A percentile compares a stretch with the other conserved stretches of the same genome.
Evolutionary conservation across 176 grass and related monocot genomes (phyloP).

Genomic region (Lolium perenne): DNA sequence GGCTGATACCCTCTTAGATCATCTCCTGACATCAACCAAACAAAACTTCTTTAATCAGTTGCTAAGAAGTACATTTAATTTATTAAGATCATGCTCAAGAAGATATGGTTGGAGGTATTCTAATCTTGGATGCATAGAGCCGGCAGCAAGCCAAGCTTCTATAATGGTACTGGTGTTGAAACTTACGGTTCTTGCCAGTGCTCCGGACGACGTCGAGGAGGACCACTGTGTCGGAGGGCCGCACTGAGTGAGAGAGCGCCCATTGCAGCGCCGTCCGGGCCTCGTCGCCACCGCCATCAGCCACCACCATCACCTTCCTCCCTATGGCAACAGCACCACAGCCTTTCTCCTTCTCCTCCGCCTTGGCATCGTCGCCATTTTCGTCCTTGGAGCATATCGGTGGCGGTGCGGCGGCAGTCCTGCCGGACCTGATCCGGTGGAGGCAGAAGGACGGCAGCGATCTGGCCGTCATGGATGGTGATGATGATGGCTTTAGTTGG

Average conservation of each 20-base stretch:
- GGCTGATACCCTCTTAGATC: constrained; percentile 51
- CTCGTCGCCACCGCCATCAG: constrained; percentile 51
- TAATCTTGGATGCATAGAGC: not conserved
- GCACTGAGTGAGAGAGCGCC: constrained; percentile 78
- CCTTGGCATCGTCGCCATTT: not conserved
- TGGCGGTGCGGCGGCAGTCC: constrained; percentile 8
- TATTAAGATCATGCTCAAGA: not conserved
- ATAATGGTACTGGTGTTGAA: not conserved
- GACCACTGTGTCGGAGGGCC: constrained; percentile 60
- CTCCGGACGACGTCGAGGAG: constrained; percentile 63
- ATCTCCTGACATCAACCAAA: constrained; percentile 27
- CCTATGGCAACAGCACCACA: constrained; percentile 17
- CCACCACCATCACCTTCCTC: constrained; percentile 75
- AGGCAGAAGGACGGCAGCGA: constrained; percentile 63
- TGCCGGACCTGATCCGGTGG: constrained; percentile 47
- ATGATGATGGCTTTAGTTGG: not conserved
- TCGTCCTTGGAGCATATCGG: constrained; percentile 34
- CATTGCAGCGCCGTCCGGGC: constrained; percentile 73
- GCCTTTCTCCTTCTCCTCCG: not conserved
- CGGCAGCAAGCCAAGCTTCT: not conserved
- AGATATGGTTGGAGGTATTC: not conserved
- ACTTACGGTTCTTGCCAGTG: constrained; percentile 45
- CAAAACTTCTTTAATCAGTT: not conserved
- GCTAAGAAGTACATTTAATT: not conserved
- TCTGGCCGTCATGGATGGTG: constrained; percentile 35